Percentiles rank a stretch among this genome's conserved stretches.
Evolutionary conservation across 345 rosid species (phyloP).

Genomic region (Bruguiera parviflora): DNA sequence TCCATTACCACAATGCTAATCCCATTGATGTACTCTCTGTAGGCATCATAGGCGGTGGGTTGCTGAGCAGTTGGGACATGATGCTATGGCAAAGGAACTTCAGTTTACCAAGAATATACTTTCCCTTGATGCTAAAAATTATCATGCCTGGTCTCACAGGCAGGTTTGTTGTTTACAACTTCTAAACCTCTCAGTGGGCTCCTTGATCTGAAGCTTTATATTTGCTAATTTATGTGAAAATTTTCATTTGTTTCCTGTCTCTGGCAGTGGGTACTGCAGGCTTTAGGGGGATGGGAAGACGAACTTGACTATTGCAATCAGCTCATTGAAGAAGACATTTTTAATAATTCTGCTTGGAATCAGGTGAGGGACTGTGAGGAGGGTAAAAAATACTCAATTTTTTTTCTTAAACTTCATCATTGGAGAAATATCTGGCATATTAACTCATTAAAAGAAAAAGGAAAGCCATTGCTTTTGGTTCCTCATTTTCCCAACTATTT

Average conservation of each 20-base stretch:
- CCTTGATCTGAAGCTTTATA: neutral
- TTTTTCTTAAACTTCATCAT: neutral
- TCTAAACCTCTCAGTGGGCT: neutral
- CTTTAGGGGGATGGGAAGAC: constrained; percentile 89
- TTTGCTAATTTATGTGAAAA: neutral
- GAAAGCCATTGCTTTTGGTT: too few relatives aligned
- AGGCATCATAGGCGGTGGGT: constrained; percentile 99
- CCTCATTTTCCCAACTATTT: too few relatives aligned
- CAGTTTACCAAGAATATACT: constrained; percentile 60
- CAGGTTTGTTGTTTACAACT: constrained; percentile 51
- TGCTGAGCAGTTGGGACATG: constrained; percentile 78
- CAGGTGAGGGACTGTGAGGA: constrained; percentile 45
- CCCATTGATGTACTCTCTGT: constrained; percentile 6
- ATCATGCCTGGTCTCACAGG: constrained; percentile 96
- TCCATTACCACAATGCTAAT: neutral
- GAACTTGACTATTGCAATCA: constrained; percentile 73
- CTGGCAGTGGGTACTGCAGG: constrained; percentile 74
- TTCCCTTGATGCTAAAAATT: constrained; percentile 69
- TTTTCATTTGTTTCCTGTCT: neutral
- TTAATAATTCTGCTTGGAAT: constrained; percentile 96
- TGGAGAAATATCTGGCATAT: neutral
- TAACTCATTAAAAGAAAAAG: neutral
- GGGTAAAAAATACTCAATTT: neutral
- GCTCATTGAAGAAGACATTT: constrained; percentile 76
- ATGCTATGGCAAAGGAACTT: constrained; percentile 58